Base-by-base conservation (phyloP, 768 basidiomycete species). In the Suillus plorans region DNA sequence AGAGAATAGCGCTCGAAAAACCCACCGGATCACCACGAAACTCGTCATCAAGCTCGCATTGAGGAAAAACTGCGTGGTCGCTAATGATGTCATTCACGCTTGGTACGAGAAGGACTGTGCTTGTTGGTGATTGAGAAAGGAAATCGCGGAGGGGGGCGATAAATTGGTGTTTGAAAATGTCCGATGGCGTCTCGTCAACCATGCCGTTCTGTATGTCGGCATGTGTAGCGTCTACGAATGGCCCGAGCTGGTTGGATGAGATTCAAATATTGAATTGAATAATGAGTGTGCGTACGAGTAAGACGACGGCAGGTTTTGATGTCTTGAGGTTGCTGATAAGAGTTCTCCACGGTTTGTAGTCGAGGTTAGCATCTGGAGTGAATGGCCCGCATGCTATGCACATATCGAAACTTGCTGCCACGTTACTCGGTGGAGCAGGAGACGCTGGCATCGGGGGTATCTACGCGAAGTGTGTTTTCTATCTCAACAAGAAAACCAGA, bases 341-440 rank as follows among this genome's bases (percentile, higher is more conserved):
- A 2, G 80, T 79, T 16, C 80, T 77, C 81, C 93, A 89, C 1
- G 91, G 89, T 66, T 83, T 86, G 78, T 86, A 99, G 20, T 81
- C 76, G 36, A 97, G 80, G 73, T 97, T 89, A 3, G 85, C 76
- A 63, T 97, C 95, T 1, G 83, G 72, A 0, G 94, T 96, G 77
- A 85, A 99, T 2, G 97, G 97, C 0, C 97, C 97, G 65, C 89
- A 87, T 4, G 89, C 94, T 44, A 94, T 81, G 66, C 83, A 83
- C 76, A 96, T 80, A 0, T 86, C 84, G 59, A 92, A 86, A 0
- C 87, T 74, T 25, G 80, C 69, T 31, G 81, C 81, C n/a, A 69
- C 75, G 41, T 70, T 69, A 34, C 47, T 70, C 9, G 61, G 66
- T 39, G 81, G 77, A 57, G 76, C 75, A 9, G 79, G 73, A 16